These are phyloP conservation scores for Ophiostoma novo-ulmi DNA, from an alignment of 2,329 filamentous ascomycete species.

Conservation along the genomic window DNA sequence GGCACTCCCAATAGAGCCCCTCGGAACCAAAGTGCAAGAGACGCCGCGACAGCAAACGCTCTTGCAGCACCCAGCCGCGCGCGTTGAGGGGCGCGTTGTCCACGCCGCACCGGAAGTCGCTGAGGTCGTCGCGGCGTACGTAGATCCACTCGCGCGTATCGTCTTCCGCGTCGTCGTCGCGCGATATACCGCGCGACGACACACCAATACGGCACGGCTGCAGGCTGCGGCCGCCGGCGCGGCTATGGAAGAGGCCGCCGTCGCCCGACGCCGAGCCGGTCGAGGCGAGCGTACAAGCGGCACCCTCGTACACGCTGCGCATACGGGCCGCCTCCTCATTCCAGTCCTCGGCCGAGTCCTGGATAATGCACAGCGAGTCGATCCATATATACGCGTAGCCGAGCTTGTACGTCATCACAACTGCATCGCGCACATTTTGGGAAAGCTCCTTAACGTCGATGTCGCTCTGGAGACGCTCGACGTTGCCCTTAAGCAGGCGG, in stretches of 20 bases:
- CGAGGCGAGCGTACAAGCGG: constrained; percentile 19
- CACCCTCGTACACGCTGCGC: constrained; percentile 21
- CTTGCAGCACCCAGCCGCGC: constrained; percentile 15
- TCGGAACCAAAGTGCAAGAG: constrained; percentile 17
- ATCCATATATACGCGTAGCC: too few relatives aligned
- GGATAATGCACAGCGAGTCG: neutral
- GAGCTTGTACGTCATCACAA: too few relatives aligned
- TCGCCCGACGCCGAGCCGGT: constrained; percentile 18
- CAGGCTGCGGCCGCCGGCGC: constrained; percentile 15
- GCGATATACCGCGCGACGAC: constrained; percentile 10
- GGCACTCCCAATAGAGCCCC: constrained; percentile 23
- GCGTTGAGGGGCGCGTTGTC: neutral
- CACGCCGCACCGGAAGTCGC: too few relatives aligned
- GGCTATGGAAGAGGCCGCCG: constrained; percentile 20
- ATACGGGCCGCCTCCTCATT: constrained; percentile 19
- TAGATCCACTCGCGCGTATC: neutral
- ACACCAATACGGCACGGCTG: constrained; percentile 6
- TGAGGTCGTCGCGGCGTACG: too few relatives aligned
- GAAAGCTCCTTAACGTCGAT: too few relatives aligned
- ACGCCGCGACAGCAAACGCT: constrained; percentile 18
- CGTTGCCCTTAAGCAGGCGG: too few relatives aligned
- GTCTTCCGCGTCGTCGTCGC: neutral
- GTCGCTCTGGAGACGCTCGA: too few relatives aligned
- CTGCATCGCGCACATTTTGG: too few relatives aligned
- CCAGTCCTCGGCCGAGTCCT: constrained; percentile 16